phyloP scores from a whole-genome alignment of 2,329 filamentous ascomycete genomes.

The Ceratocystis variospora region DNA sequence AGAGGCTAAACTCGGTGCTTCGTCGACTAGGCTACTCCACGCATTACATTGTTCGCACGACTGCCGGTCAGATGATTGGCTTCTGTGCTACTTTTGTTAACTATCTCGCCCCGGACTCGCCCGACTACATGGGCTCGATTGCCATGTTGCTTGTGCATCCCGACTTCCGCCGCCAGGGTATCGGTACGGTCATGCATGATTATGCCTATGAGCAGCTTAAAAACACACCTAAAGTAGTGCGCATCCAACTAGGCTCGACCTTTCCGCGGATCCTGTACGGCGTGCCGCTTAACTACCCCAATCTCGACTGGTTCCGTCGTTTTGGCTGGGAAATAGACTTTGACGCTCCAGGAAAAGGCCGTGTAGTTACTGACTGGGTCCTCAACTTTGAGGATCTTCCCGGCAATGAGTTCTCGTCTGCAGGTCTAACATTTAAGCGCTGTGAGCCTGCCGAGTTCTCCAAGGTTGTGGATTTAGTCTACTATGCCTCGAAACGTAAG shows the following conservation, averaged over 20 bases:
- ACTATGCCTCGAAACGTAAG: conserved; percentile 33
- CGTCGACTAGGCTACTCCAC: conserved; percentile 42
- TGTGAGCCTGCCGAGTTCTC: conserved; percentile 36
- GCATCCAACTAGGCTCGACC: conserved; percentile 43
- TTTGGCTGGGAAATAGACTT: conserved; percentile 40
- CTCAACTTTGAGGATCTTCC: conserved; percentile 39
- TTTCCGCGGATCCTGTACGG: conserved; percentile 47
- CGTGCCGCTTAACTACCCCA: conserved; percentile 31
- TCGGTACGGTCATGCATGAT: conserved; percentile 40
- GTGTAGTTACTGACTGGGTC: conserved; percentile 40
- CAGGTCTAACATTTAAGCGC: conserved; percentile 32
- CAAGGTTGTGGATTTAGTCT: conserved; percentile 37
- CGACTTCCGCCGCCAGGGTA: conserved; percentile 34
- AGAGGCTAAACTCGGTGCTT: conserved; percentile 34
- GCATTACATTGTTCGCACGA: conserved; percentile 43
- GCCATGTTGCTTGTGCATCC: conserved; percentile 40
- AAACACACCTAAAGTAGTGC: conserved; percentile 37
- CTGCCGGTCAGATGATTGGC: conserved; percentile 34
- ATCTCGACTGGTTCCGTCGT: conserved; percentile 39
- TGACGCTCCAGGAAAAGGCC: conserved; percentile 33
- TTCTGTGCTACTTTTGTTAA: conserved; percentile 49
- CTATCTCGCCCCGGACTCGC: conserved; percentile 39
- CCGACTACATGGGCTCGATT: conserved; percentile 42
- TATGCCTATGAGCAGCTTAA: conserved; percentile 37
- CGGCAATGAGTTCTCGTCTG: conserved; percentile 28